A percentile compares a stretch with the other conserved stretches of the same genome.
phyloP scores from a whole-genome alignment of 2,329 filamentous ascomycete genomes.

The Aspergillus texensis region DNA sequence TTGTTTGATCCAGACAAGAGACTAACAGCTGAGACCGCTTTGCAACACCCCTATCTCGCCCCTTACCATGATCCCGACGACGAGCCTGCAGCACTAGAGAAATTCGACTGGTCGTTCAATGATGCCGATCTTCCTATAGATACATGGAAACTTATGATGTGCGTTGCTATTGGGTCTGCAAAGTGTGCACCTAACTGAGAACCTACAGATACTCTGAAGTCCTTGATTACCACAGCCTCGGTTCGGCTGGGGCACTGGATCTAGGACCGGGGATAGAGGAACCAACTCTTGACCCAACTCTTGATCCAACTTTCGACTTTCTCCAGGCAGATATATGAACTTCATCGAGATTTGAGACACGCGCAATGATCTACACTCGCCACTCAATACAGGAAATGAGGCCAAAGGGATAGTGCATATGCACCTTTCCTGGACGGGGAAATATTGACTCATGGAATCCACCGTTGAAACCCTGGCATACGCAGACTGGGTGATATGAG shows the following conservation, averaged over 20 bases:
- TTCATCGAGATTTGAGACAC: neutral
- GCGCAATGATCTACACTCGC: neutral
- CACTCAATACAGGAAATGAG: neutral
- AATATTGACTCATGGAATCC: neutral
- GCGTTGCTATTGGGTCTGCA: constrained; percentile 39
- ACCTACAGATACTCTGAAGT: constrained; percentile 89
- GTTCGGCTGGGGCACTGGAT: neutral
- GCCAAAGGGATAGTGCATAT: neutral
- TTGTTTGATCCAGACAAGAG: constrained; percentile 98
- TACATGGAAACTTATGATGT: constrained; percentile 99
- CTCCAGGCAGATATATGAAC: neutral
- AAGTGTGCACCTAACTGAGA: neutral
- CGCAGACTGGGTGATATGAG: neutral
- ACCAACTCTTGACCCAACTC: too few relatives aligned
- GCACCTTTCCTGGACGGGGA: neutral
- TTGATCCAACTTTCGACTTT: neutral
- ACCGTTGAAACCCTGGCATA: neutral
- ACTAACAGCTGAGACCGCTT: constrained; percentile 80
- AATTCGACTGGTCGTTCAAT: constrained; percentile 99
- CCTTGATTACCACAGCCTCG: constrained; percentile 95
- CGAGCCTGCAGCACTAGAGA: constrained; percentile 91
- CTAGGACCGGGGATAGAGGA: neutral
- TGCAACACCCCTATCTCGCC: constrained; percentile 88
- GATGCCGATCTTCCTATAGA: constrained; percentile 94
- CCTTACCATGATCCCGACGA: constrained; percentile 97